phyloP scores from a whole-genome alignment of 345 rosid species.

The Populus davidiana region DNA sequence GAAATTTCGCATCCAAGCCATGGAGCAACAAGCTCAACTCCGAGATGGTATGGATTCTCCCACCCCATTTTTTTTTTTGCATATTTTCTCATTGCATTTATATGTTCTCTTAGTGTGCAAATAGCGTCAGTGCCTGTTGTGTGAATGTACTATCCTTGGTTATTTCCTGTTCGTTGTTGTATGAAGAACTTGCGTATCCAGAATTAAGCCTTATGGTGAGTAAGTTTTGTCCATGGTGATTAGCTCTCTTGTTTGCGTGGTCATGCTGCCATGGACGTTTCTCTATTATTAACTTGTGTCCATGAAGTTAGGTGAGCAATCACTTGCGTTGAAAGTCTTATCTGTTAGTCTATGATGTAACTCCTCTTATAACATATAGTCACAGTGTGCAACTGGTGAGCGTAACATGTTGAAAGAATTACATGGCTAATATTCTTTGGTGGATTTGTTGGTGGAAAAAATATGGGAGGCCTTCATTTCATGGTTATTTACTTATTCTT shows the following conservation, averaged over 20 bases:
- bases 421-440: neutral
- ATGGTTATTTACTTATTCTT: neutral
- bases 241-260: neutral
- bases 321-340: neutral
- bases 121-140: neutral
- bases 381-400: neutral
- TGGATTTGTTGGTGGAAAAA: neutral
- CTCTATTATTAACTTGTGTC: neutral
- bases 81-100: neutral
- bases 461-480: neutral
- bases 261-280: neutral
- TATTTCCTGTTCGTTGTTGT: neutral
- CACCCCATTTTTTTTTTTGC: neutral
- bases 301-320: neutral
- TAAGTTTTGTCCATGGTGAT: neutral
- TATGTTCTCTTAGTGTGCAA: neutral
- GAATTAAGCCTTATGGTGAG: neutral
- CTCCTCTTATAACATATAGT: neutral
- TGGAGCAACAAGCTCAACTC: slow-evolving; percentile 96
- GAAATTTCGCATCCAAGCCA: slow-evolving; percentile 93
- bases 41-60: slow-evolving; percentile 59
- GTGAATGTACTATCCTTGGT: neutral
- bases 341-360: neutral
- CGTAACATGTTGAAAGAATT: neutral
- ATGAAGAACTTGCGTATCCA: neutral